Base-by-base conservation (phyloP, 2,329 filamentous ascomycete genomes). In the Penicillium sp. region DNA sequence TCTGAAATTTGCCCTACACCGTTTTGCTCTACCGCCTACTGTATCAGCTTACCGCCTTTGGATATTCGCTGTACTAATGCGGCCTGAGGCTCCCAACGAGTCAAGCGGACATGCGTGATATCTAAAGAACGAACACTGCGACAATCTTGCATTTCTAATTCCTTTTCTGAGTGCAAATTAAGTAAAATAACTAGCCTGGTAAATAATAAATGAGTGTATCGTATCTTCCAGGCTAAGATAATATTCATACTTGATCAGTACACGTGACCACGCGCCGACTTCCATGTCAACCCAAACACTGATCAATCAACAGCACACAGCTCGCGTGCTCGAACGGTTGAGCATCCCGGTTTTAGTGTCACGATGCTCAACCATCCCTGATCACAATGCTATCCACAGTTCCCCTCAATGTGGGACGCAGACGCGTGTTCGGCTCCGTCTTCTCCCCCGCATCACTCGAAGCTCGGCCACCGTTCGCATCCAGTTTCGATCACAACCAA, bases 371-470 rank as follows among this genome's bases (percentile, higher is more conserved):
- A 48, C 14, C 26, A 40, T 36, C 38, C 35, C 28, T 47, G 37
- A 46, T 20, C 44, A 59, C 40, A 31, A 68, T 65, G 62, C 38
- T 59, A 18, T 55, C 57, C 18, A 57, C 57, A 38, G 46, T 44
- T 27, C 55, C 63, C 38, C 53, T 62, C 42, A 56, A 55, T 46
- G 47, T 44, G 45, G 52, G 57, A 47, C 67, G 67, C 51, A 66
- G 66, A 57, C 70, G 69, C 52, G 64, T 74, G 18, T 72, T 73
- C 54, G 60, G 60, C 45, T 72, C 71, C 10, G 70, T 74, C 39
- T 73, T 74, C 50, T 62, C 70, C 39, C 63, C 68, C 40, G 57
- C 67, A 43, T 64, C 64, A 14, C 54, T 65, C n/a, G 63, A 65
- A 43, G 60, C 61, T 54, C 60, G 59, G 45, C 49, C 62, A 32